Evolutionary conservation across 441 rosid species (phyloP).

Genomic region (Aquilaria agallochum): DNA sequence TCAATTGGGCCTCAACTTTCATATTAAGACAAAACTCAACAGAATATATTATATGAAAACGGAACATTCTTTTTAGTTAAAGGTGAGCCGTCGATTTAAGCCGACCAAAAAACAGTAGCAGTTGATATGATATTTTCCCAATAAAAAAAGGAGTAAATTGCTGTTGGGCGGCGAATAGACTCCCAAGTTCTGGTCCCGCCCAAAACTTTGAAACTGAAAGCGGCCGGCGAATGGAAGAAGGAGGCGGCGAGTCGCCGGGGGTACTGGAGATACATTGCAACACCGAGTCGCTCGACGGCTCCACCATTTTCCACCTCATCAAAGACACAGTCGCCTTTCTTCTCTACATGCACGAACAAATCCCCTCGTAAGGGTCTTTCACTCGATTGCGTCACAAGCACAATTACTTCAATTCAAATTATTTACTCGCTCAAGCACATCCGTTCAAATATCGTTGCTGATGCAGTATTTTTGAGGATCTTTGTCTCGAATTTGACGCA

Average conservation of each 20-base stretch:
- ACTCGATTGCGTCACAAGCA: background rate
- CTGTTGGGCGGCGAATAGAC: too few species aligned
- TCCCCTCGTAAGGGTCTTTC: conserved; percentile 53
- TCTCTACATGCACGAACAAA: conserved; percentile 95
- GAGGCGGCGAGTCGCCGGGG: conserved; percentile 41
- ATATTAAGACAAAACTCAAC: too few species aligned
- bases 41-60: too few species aligned
- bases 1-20: too few species aligned
- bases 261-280: conserved; percentile 44
- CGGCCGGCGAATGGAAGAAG: conserved; percentile 30
- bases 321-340: conserved; percentile 60
- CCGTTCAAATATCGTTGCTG: conserved; percentile 9
- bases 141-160: too few species aligned
- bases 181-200: background rate
- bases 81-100: too few species aligned
- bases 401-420: background rate
- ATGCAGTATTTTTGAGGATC: conserved; percentile 74
- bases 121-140: too few species aligned
- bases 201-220: too few species aligned
- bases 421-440: background rate
- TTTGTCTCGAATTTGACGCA: conserved; percentile 50
- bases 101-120: too few species aligned
- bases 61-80: too few species aligned
- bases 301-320: conserved; percentile 56
- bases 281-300: conserved; percentile 42